phyloP scores from a whole-genome alignment of 2,329 filamentous ascomycete genomes.

The Curvularia hawaiiensis region DNA sequence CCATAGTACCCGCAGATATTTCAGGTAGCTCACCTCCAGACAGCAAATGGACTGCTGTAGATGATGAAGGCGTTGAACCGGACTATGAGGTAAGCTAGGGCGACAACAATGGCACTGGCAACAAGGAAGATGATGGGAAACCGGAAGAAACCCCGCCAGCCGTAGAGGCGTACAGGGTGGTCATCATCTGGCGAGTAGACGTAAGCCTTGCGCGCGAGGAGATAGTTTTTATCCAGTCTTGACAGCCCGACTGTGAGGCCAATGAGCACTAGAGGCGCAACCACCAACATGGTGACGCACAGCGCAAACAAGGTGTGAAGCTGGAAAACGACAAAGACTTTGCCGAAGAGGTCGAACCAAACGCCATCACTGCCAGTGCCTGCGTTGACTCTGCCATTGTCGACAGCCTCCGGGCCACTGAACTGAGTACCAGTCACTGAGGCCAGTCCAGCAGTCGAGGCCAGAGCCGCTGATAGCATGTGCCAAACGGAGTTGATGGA shows the following conservation, averaged over 20 bases:
- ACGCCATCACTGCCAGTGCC: conserved; percentile 73
- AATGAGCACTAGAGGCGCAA: conserved; percentile 75
- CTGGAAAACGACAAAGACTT: conserved; percentile 75
- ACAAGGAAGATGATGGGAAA: conserved; percentile 77
- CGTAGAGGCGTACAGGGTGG: conserved; percentile 68
- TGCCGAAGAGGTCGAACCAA: conserved; percentile 94
- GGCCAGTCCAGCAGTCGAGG: conserved; percentile 74
- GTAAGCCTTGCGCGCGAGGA: conserved; percentile 72
- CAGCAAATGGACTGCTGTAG: conserved; percentile 86
- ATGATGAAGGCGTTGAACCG: conserved; percentile 89
- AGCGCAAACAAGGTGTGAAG: conserved; percentile 86
- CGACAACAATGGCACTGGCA: conserved; percentile 71
- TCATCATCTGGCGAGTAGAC: conserved; percentile 64
- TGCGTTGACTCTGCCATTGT: conserved; percentile 65
- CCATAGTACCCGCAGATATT: not conserved
- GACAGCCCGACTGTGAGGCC: conserved; percentile 71
- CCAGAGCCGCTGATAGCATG: conserved; percentile 85
- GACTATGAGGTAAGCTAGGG: conserved; percentile 73
- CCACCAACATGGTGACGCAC: conserved; percentile 81
- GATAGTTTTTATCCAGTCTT: conserved; percentile 82
- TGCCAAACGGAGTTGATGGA: conserved; percentile 80
- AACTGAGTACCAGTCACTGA: conserved; percentile 71
- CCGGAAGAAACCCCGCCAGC: conserved; percentile 81
- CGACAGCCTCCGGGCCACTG: conserved; percentile 61
- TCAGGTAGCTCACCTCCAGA: conserved; percentile 63